Base-by-base conservation (phyloP, 2,329 filamentous ascomycete species). In the Exophiala xenobiotica region DNA sequence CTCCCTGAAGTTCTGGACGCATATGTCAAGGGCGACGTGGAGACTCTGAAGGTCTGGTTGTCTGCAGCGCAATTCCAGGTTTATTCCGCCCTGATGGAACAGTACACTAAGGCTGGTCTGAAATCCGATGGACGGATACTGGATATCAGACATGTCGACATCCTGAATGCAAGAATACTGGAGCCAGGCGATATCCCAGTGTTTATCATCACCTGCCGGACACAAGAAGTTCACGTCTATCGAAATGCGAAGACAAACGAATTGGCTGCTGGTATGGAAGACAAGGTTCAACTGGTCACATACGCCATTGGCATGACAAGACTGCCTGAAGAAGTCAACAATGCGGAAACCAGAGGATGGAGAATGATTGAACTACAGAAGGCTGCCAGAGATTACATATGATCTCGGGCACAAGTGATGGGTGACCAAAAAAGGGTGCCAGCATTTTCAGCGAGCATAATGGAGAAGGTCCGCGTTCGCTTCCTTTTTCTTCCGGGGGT, bases 351-450 rank as follows among this genome's bases (percentile, higher is more conserved):
- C 8, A 82, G 91, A 66, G 93, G 93, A 24, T 99, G 93, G 93
- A 86, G 92, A 65, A 77, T 99, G 70, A 97, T 99, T 67, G 93
- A 99, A 76, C 83, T 99, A 77, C 93, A 99, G 73, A 99, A 99
- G 85, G 95, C 90, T 70, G 92, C 88, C 49, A 83, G 93, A 65
- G 93, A 99, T 74, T 97, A 87, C 64, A 84, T 86, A 60, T 88
- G 76, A 82, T 53, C 27, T 23, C 24, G n/a, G 7, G 8, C 27
- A 18, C 11, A n/a, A 26, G 7, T 5, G 31, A 3, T 31, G 14
- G 18, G 6, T n/a, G 5, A n/a, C 31, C 22, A 14, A 14, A 14
- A 14, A 35, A 12, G n/a, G 39, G 39, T 48, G 33, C 40, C 43
- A 45, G 51, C 54, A 52, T 52, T 57, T 57, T 35, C 31, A 57